phyloP scores from a whole-genome alignment of 176 grass and related monocot genomes.

The Poa annua region DNA sequence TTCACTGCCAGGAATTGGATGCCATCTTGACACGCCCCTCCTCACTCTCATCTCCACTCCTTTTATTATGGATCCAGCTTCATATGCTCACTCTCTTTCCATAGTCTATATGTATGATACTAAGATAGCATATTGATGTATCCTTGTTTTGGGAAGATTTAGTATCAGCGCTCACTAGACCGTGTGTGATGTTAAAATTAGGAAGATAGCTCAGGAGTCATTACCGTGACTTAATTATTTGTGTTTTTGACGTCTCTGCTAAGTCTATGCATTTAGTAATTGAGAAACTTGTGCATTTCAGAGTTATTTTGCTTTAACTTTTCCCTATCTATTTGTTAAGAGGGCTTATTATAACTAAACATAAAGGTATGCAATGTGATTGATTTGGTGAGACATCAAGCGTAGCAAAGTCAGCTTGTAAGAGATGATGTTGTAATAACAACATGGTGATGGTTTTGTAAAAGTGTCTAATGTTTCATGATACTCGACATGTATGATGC shows the following conservation, averaged over 20 bases:
- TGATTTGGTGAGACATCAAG: neutral
- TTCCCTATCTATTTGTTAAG: neutral
- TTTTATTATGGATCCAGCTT: neutral
- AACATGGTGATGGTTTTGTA: neutral
- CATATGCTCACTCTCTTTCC: neutral
- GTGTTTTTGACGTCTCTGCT: neutral
- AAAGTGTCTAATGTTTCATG: neutral
- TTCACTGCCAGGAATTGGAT: slow-evolving; percentile 6
- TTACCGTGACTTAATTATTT: neutral
- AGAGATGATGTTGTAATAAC: neutral
- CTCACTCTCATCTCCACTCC: neutral
- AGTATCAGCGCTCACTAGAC: neutral
- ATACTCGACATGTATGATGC: neutral
- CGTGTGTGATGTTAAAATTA: neutral
- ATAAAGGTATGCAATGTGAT: slow-evolving; percentile 10
- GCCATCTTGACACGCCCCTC: neutral
- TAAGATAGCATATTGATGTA: slow-evolving; percentile 10
- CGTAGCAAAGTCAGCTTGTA: slow-evolving; percentile 5
- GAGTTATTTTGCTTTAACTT: slow-evolving; percentile 11
- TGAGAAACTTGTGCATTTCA: slow-evolving; percentile 9
- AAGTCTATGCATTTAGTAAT: neutral
- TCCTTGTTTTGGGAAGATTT: neutral
- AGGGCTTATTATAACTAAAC: neutral
- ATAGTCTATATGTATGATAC: neutral
- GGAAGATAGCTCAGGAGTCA: neutral